phyloP scores from a whole-genome alignment of 1,139 yeast species.

The Blastobotrys persicus region DNA sequence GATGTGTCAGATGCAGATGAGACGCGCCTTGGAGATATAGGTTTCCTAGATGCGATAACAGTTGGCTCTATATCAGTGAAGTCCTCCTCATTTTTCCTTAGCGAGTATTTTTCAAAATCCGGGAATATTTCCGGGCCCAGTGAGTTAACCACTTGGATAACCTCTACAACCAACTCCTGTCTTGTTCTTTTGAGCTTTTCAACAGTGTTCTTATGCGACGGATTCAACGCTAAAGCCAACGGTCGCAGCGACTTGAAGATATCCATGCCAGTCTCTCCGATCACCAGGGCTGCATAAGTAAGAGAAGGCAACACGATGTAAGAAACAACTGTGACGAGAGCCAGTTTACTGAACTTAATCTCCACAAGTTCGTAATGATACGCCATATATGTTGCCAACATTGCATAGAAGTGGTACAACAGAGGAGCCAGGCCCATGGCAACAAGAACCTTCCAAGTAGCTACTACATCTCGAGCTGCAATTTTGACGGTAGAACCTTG shows the following conservation, averaged over 20 bases:
- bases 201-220: constrained; percentile 49
- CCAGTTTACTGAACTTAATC: constrained; percentile 13
- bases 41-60: background rate
- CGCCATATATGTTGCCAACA: constrained; percentile 52
- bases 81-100: constrained; percentile 42
- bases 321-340: constrained; percentile 46
- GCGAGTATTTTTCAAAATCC: constrained; percentile 53
- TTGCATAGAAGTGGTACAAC: constrained; percentile 75
- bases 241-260: constrained; percentile 81
- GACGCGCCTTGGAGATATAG: background rate
- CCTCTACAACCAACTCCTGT: constrained; percentile 52
- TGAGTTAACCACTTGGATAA: constrained; percentile 65
- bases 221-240: constrained; percentile 63
- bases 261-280: constrained; percentile 94
- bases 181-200: constrained; percentile 56
- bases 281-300: constrained; percentile 81
- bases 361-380: constrained; percentile 28
- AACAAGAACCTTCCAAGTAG: constrained; percentile 93
- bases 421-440: constrained; percentile 88
- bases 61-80: background rate
- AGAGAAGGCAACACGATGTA: constrained; percentile 62
- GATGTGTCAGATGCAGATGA: constrained; percentile 21
- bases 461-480: constrained; percentile 86
- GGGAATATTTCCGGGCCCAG: constrained; percentile 79
- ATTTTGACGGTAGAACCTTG: constrained; percentile 89